Base-by-base conservation (phyloP, 192 early-diverging fungal genomes). In the Spizellomyces sp. region DNA sequence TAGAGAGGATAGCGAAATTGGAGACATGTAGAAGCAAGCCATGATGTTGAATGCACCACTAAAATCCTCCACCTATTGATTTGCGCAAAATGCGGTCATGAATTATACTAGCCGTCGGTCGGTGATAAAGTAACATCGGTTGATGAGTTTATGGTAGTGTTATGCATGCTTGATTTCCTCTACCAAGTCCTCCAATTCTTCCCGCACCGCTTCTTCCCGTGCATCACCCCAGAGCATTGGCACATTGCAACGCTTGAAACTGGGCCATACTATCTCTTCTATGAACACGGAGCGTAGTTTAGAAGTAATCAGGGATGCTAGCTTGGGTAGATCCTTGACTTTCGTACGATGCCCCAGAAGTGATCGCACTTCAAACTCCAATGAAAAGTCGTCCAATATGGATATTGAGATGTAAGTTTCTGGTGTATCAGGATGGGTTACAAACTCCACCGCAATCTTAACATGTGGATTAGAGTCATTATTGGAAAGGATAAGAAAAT, bases 261-360 rank as follows among this genome's bases (percentile, higher is more conserved):
- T 88, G 1, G 93, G 93, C 73, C 86, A 92, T 3, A 95, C 92
- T 14, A 92, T 80, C 69, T 84, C 84, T 50, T 93, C 90, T 42
- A 89, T 77, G 78, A 92, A 92, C 9, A 86, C 80, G 10, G 85
- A 79, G 4, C 88, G 79, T 22, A 95, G 65, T 71, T 88, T 88
- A 14, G 86, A 82, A 12, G 85, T 89, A 54, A 99, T 92, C 8
- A 99, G 76, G 58, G 91, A 87, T 0, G 95, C 93, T 15, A 99
- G 82, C 79, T 96, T 97, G 9, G 96, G 96, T 61, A 98, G 84
- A 71, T 96, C 93, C 79, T 98, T 96, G 15, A 99, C 90, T 77
- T 99, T 99, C 36, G 98, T 95, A 70, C 93, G 88, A 75, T 95
- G 94, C 0, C 98, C 98, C 46, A 99, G 85, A 45, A 98, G 78